Base-by-base conservation (phyloP, 2,329 filamentous ascomycete species). In the Ceratocystis variospora region DNA sequence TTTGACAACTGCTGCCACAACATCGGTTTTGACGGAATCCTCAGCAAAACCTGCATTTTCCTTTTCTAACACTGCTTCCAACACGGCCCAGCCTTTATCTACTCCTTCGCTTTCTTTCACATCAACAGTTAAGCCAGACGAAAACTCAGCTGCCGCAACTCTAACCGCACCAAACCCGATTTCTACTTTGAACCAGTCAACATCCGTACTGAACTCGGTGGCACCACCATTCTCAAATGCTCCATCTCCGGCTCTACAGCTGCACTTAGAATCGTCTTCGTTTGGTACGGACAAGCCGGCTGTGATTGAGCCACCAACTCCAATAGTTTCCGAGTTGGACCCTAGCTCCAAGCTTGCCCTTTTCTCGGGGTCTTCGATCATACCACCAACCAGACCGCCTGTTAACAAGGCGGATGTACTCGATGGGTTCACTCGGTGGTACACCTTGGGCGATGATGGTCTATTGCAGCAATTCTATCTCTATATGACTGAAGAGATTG, bases 401-500 rank as follows among this genome's bases (percentile, higher is more conserved):
- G 44, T 66, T n/a, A 61, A 68, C 37, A 66, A 55, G 31, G 44
- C 63, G 5, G 61, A 28, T n/a, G 61, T 59, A 1, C 75, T 84
- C 70, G 78, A 73, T 5, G 76, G 79, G 61, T 79, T 85, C 37
- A 77, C 80, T 0, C 77, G 75, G 31, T 85, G 83, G 83, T 80
- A 79, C 65, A 79, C 83, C 2, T 73, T 74, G 12, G 83, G 79
- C 41, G 83, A 85, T 66, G 72, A 75, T 17, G 83, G 83, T 0
- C 71, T 85, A 6, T 71, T 85, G 71, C 75, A 80, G 5, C 77
- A 82, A 12, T 80, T 85, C 53, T 73, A 79, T 65, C 73, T 77
- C 12, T 76, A 76, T 46, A 75, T 78, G 19, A 70, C 83, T 1
- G 77, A 79, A 55, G 74, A 79, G 19, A 70, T 83, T 2, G 72